Evolutionary conservation across 2,329 filamentous ascomycete genomes (phyloP), one percentile per base, ranked within the genome.

Genomic region (Colletotrichum sublineola): DNA sequence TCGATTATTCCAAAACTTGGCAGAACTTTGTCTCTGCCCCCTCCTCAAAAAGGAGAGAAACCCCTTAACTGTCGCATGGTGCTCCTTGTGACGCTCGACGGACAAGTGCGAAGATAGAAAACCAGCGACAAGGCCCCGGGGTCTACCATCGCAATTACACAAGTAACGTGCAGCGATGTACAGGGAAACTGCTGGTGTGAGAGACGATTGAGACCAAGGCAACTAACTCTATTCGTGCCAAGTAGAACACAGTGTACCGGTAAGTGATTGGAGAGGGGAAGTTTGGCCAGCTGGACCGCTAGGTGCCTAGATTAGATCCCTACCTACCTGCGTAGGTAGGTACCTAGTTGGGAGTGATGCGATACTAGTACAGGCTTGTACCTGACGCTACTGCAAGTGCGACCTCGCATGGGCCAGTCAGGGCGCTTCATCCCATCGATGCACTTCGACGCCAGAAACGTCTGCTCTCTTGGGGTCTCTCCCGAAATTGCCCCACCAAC

Each of bases 301-400:
- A 42, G 14, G 40, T 42, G 12, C 38, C 38, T 11, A 36, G 33
- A 8, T 36, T 24, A 24, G 24, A 24, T 24, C 24, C 24, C 24
- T 24, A 36, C 33, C 33, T 36, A 36, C 33, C 33, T 36, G 8
- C 5, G 33, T 36, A 36, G 33, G 33, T 36, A 40, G 38, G 38
- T 40, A 42, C 12, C 5, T 38, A 31, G 57, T 29, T 60, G 38
- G 38, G 14, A 33, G 20, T n/a, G 24, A 24, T 18, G 58, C 5
- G 20, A 36, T 58, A 24, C n/a, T 11, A 14, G 42, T 58, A 24
- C n/a, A 52, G 44, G 15, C 36, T 8, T n/a, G 60, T 64, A 71
- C 65, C 65, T 68, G 68, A 68, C 68, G 68, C 58, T 69, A 72
- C 42, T 63, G 60, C 53, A 61, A 60, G 57, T 56, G 15, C 31